These are phyloP conservation scores for Rhinocladiella similis DNA, from an alignment of 2,329 filamentous ascomycete genomes.

Conservation along the genomic window DNA sequence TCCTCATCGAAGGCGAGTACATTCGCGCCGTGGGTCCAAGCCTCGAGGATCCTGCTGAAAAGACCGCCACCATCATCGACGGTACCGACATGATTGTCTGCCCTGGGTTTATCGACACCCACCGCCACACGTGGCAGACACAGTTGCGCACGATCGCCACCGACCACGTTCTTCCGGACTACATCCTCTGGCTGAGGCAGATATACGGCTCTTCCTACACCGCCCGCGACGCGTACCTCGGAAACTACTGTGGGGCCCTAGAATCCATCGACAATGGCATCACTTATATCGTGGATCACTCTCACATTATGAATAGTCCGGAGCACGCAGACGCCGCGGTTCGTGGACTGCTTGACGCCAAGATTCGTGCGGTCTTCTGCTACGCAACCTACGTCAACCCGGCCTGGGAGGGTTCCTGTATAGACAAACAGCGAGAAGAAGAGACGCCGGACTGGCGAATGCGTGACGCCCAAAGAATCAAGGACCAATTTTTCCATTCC, in stretches of 20 bases:
- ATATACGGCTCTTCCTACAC: conserved; percentile 29
- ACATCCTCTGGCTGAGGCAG: conserved; percentile 28
- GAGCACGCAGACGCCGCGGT: conserved; percentile 32
- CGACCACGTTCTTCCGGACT: conserved; percentile 44
- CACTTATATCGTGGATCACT: conserved; percentile 33
- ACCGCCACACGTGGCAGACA: conserved; percentile 49
- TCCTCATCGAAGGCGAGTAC: conserved; percentile 29
- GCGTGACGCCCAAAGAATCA: neutral
- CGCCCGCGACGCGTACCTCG: conserved; percentile 43
- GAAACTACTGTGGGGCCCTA: conserved; percentile 12
- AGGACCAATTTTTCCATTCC: neutral
- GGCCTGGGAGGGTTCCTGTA: neutral
- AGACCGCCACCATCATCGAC: conserved; percentile 38
- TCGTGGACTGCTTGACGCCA: conserved; percentile 29
- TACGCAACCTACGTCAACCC: conserved; percentile 22
- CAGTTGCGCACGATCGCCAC: conserved; percentile 42
- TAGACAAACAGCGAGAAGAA: conserved; percentile 1
- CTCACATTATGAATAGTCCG: conserved; percentile 32
- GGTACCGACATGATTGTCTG: conserved; percentile 38
- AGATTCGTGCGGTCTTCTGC: conserved; percentile 33
- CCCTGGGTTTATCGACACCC: conserved; percentile 39
- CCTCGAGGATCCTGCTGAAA: conserved; percentile 14
- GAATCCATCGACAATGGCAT: conserved; percentile 20
- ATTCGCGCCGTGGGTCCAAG: conserved; percentile 26
- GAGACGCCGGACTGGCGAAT: conserved; percentile 6